Evolutionary conservation across 495 filamentous ascomycete genomes (phyloP).

Genomic region (Annulohypoxylon bovei): DNA sequence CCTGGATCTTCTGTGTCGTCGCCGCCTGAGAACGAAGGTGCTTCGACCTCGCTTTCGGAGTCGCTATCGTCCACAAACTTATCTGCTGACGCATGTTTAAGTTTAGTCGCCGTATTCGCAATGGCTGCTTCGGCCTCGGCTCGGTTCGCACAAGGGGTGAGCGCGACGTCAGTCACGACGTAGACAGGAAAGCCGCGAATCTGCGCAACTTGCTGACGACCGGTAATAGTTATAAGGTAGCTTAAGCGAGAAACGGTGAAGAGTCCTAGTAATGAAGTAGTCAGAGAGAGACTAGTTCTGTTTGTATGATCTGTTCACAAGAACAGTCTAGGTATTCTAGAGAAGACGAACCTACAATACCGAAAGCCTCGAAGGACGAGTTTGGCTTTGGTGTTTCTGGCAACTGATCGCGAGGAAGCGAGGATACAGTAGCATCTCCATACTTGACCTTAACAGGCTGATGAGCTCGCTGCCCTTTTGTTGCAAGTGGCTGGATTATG

Average conservation of each 20-base stretch:
- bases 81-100: constrained; percentile 47
- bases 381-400: constrained; percentile 48
- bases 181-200: constrained; percentile 85
- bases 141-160: constrained; percentile 85
- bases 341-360: constrained; percentile 77
- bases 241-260: constrained; percentile 75
- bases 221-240: constrained; percentile 85
- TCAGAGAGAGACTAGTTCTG: constrained; percentile 1
- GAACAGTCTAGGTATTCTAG: not conserved
- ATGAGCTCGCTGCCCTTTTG: constrained; percentile 59
- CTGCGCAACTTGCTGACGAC: constrained; percentile 86
- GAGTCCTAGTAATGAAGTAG: constrained; percentile 63
- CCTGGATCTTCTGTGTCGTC: constrained; percentile 48
- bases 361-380: constrained; percentile 76
- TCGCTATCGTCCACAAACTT: constrained; percentile 48
- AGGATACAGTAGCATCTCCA: constrained; percentile 66
- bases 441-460: constrained; percentile 76
- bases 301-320: constrained; percentile 1
- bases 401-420: constrained; percentile 47
- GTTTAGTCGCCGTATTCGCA: constrained; percentile 65
- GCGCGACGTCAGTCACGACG: constrained; percentile 81
- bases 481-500: constrained; percentile 75
- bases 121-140: constrained; percentile 77
- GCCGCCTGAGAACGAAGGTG: constrained; percentile 33
- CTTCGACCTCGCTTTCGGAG: constrained; percentile 53